These are phyloP conservation scores for Stentor coeruleus DNA, from an alignment of 73 alveolate species.

Conservation along the genomic window DNA sequence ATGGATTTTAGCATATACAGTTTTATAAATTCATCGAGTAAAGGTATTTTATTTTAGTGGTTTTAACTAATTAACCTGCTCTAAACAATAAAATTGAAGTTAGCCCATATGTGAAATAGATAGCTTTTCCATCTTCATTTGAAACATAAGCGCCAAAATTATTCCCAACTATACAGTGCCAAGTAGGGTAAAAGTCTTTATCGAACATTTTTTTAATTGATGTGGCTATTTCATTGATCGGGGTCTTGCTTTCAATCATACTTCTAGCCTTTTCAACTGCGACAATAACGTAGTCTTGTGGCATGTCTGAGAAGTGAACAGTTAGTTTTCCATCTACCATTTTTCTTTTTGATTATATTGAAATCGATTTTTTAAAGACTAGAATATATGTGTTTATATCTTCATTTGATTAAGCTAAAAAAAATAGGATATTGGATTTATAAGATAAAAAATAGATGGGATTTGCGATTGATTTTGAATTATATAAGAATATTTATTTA, in stretches of 20 bases:
- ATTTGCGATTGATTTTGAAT: too few relatives aligned
- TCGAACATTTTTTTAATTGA: neutral
- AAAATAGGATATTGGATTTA: too few relatives aligned
- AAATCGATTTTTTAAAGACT: conserved; percentile 30
- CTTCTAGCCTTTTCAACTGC: conserved; percentile 1
- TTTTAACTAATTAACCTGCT: conserved; percentile 7
- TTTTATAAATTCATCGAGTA: too few relatives aligned
- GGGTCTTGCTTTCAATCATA: conserved; percentile 9
- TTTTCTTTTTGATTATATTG: neutral
- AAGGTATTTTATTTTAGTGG: too few relatives aligned
- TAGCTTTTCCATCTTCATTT: conserved; percentile 19
- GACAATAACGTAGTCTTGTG: conserved; percentile 14
- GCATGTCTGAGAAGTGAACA: conserved; percentile 14
- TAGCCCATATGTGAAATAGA: conserved; percentile 23
- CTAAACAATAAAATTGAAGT: neutral
- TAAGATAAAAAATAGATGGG: too few relatives aligned
- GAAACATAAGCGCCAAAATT: conserved; percentile 26
- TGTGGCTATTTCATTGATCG: neutral
- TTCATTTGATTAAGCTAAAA: too few relatives aligned
- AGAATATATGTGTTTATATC: too few relatives aligned
- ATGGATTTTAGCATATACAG: too few relatives aligned
- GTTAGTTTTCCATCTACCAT: conserved; percentile 22
- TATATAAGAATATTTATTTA: too few relatives aligned
- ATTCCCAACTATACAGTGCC: conserved; percentile 25
- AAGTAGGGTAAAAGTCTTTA: neutral